Percentiles rank a stretch among this genome's conserved stretches.
phyloP scores from a whole-genome alignment of 2,329 filamentous ascomycete genomes.

The Trichoderma asperellum region DNA sequence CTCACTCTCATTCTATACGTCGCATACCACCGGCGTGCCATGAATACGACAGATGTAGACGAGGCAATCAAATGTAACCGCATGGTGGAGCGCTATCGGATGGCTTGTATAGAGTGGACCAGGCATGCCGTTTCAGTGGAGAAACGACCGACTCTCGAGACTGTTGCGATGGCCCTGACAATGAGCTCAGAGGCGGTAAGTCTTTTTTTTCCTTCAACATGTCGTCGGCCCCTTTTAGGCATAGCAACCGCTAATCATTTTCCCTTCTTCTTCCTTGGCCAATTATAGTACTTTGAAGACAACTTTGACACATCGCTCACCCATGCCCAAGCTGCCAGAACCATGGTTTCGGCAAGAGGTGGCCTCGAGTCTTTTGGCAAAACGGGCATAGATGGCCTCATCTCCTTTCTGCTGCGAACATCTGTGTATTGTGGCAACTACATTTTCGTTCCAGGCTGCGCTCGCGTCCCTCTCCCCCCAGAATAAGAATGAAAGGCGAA shows the following conservation, averaged over 20 bases:
- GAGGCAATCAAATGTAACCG: background rate
- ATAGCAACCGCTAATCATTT: background rate
- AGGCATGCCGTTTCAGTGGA: conserved; percentile 9
- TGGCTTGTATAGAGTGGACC: conserved; percentile 11
- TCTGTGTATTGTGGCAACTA: conserved; percentile 3
- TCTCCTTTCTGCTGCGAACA: conserved; percentile 11
- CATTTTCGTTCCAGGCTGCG: conserved; percentile 11
- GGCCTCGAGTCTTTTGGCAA: conserved; percentile 5
- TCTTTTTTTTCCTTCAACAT: background rate
- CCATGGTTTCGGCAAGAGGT: conserved; percentile 20
- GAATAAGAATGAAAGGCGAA: background rate
- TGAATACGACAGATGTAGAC: background rate
- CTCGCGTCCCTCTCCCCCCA: background rate
- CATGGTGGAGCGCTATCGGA: background rate
- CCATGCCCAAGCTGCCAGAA: conserved; percentile 21
- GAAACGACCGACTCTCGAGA: background rate
- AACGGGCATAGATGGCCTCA: background rate
- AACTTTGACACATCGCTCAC: background rate
- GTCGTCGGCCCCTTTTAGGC: background rate
- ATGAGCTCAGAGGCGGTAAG: conserved; percentile 24
- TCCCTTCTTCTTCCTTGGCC: too few relatives aligned
- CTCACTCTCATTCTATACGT: conserved; percentile 17
- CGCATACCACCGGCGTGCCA: background rate
- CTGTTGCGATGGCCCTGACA: conserved; percentile 14
- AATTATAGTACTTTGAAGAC: conserved; percentile 13